Evolutionary conservation across 495 filamentous ascomycete genomes (phyloP).

Genomic region (Hyaloscypha hepaticicola): DNA sequence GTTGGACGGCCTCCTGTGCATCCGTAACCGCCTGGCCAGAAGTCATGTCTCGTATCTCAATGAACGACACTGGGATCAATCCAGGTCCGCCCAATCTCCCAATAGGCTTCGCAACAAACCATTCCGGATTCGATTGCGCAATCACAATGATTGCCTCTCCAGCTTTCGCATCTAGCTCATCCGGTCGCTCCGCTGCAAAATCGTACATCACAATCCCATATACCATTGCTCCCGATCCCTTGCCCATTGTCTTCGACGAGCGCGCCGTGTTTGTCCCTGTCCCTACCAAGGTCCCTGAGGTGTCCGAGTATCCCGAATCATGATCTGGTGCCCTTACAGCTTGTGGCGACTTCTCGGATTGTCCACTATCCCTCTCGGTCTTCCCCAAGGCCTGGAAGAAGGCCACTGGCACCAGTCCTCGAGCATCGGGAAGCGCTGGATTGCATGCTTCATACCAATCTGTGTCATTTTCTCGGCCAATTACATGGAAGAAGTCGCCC

Average conservation of each 20-base stretch:
- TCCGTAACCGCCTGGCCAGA: conserved; percentile 80
- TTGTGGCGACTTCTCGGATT: conserved; percentile 65
- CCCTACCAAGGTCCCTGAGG: conserved; percentile 34
- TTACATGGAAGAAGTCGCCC: conserved; percentile 98
- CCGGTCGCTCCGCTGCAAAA: conserved; percentile 90
- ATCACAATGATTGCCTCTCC: conserved; percentile 98
- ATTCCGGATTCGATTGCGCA: conserved; percentile 98
- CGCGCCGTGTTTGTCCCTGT: conserved; percentile 37
- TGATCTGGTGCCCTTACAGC: conserved; percentile 58
- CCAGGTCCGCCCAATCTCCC: conserved; percentile 91
- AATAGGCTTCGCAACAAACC: conserved; percentile 99
- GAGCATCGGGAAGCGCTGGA: conserved; percentile 80
- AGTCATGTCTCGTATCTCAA: conserved; percentile 94
- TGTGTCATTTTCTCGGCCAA: conserved; percentile 88
- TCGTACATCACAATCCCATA: conserved; percentile 98
- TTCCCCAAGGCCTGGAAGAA: conserved; percentile 92
- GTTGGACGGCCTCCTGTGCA: conserved; percentile 79
- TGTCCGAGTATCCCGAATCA: conserved; percentile 82
- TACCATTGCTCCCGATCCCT: conserved; percentile 74
- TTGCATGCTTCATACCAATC: conserved; percentile 99
- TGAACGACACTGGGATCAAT: conserved; percentile 94
- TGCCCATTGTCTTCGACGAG: conserved; percentile 36
- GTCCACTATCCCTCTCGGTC: conserved; percentile 81
- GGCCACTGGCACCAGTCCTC: conserved; percentile 87
- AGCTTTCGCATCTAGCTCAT: conserved; percentile 91